These are phyloP conservation scores for Torulaspora microellipsoides DNA, from an alignment of 805 yeast genomes.

Conservation along the genomic window DNA sequence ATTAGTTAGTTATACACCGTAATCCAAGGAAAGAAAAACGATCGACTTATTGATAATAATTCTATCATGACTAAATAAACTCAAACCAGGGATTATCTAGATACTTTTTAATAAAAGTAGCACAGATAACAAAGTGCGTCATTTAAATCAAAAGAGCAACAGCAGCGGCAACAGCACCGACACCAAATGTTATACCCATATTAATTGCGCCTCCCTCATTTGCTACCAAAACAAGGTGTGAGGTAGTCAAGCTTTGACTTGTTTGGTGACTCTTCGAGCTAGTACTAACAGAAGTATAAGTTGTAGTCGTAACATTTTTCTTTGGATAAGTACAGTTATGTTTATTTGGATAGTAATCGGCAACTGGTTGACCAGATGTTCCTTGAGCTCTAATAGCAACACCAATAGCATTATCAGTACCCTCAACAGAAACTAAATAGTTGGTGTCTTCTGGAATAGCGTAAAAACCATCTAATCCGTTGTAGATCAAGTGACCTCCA, in stretches of 20 bases:
- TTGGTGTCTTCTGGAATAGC: constrained; percentile 36
- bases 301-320: background rate
- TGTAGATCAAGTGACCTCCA: constrained; percentile 37
- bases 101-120: too few species aligned
- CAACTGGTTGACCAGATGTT: constrained; percentile 7
- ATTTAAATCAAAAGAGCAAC: constrained; percentile 13
- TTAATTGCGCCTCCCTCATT: constrained; percentile 9
- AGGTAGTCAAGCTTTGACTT: too few species aligned
- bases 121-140: too few species aligned
- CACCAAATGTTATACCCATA: constrained; percentile 5
- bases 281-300: background rate
- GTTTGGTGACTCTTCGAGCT: background rate
- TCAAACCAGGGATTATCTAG: too few species aligned
- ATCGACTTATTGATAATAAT: too few species aligned
- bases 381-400: constrained; percentile 20
- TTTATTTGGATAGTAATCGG: constrained; percentile 8
- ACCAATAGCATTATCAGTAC: constrained; percentile 22
- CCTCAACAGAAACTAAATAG: constrained; percentile 27
- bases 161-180: constrained; percentile 17
- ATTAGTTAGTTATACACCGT: too few species aligned
- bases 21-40: too few species aligned
- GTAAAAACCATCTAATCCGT: constrained; percentile 35
- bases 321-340: constrained; percentile 1
- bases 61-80: too few species aligned
- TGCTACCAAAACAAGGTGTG: background rate